phyloP scores from a whole-genome alignment of 139 green algal genomes.

The Chlorella sp. region DNA sequence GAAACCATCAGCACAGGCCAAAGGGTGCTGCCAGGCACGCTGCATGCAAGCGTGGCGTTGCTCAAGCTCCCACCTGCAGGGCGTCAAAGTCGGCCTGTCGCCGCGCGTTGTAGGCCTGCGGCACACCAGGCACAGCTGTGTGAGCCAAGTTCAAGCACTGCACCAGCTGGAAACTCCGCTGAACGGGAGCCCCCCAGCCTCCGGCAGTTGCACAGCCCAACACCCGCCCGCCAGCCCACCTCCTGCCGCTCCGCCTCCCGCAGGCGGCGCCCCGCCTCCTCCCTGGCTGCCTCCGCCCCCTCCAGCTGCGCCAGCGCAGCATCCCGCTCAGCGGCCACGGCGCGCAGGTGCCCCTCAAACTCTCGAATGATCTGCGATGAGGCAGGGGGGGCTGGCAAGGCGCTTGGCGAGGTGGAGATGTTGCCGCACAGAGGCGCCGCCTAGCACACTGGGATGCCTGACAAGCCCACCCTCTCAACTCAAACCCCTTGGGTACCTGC shows the following conservation, averaged over 20 bases:
- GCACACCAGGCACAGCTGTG: neutral
- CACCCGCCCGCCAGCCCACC: neutral
- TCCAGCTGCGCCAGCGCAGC: slow-evolving; percentile 17
- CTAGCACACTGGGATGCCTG: neutral
- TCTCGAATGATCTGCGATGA: neutral
- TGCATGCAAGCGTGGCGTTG: too few species aligned
- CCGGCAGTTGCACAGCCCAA: too few species aligned
- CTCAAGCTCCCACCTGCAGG: neutral
- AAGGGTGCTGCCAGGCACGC: too few species aligned
- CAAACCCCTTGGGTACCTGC: neutral
- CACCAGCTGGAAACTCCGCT: too few species aligned
- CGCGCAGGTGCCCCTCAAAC: slow-evolving; percentile 30
- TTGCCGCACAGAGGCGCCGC: too few species aligned
- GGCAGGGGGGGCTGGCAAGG: too few species aligned
- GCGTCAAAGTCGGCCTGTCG: slow-evolving; percentile 17
- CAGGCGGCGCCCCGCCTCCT: slow-evolving; percentile 2
- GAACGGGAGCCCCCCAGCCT: too few species aligned
- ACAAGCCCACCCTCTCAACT: neutral
- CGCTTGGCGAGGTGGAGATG: neutral
- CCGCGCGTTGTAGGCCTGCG: slow-evolving; percentile 13
- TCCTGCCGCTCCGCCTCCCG: slow-evolving; percentile 6
- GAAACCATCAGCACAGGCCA: too few species aligned
- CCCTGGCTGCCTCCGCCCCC: neutral
- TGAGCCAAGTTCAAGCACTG: too few species aligned
- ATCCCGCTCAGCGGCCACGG: slow-evolving; percentile 11